Evolutionary conservation across 306 rosid species (phyloP).

Genomic region (Ammopiptanthus mongolicus): DNA sequence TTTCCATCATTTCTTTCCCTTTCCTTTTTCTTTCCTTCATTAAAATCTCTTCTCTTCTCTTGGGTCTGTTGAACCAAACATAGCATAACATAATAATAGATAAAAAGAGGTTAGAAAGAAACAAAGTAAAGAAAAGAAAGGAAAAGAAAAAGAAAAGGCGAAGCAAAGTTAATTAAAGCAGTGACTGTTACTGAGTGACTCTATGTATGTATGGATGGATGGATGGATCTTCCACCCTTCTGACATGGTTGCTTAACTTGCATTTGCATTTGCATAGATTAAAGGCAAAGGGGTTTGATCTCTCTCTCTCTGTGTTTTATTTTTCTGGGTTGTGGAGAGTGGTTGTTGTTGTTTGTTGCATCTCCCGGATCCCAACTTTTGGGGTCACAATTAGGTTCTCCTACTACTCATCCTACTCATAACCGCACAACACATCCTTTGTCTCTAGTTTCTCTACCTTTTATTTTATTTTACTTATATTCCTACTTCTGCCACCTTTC

Average conservation of each 20-base stretch:
- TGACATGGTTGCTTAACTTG: background rate
- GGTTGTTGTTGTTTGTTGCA: constrained; percentile 17
- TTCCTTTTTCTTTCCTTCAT: no score
- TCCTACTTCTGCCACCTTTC: constrained; percentile 1
- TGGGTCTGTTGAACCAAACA: no score
- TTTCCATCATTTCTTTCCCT: no score
- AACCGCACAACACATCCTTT: constrained; percentile 11
- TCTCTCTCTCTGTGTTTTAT: background rate
- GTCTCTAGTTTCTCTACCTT: background rate
- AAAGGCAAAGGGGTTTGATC: constrained; percentile 22
- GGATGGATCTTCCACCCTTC: background rate
- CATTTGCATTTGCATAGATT: background rate
- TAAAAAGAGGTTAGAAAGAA: background rate
- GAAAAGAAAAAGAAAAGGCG: background rate
- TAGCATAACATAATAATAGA: no score
- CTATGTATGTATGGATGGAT: background rate
- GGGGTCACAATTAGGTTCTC: constrained; percentile 30
- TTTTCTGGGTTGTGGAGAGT: constrained; percentile 15
- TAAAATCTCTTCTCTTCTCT: no score
- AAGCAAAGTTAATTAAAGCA: background rate
- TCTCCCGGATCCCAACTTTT: background rate
- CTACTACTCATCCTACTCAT: constrained; percentile 17
- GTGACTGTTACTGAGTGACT: background rate
- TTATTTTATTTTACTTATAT: background rate
- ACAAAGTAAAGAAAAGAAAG: background rate